phyloP scores from a whole-genome alignment of 176 grass and related monocot species.

The Carex littledalei region DNA sequence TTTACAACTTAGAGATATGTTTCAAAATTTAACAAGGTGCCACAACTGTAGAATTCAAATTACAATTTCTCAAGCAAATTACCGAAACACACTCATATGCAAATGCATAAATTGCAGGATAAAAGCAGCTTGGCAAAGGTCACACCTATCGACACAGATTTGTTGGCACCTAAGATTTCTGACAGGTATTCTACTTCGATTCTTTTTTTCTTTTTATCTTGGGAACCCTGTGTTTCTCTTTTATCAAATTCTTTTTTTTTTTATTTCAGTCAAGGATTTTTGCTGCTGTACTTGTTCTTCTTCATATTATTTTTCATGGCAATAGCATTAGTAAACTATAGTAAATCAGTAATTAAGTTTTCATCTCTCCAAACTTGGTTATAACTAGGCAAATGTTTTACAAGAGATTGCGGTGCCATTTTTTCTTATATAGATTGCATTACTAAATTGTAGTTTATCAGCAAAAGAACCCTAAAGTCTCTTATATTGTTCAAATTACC shows the following conservation, averaged over 20 bases:
- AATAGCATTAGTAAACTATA: not conserved
- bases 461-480: not conserved
- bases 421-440: too few relatives aligned
- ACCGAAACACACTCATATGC: not conserved
- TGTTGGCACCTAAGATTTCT: constrained; percentile 49
- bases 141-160: constrained; percentile 46
- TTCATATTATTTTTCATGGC: not conserved
- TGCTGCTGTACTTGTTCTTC: not conserved
- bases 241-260: not conserved
- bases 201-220: not conserved
- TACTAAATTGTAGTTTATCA: not conserved
- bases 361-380: not conserved
- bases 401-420: too few relatives aligned
- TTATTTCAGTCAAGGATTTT: not conserved
- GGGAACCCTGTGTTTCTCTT: not conserved
- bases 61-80: not conserved
- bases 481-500: not conserved
- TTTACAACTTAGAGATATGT: not conserved
- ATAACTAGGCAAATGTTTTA: not conserved
- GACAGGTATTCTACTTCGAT: constrained; percentile 52
- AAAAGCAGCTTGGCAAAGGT: constrained; percentile 57
- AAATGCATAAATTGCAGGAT: constrained; percentile 10
- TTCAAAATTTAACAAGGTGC: not conserved
- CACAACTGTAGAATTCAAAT: not conserved
- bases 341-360: not conserved